Conservation (phyloP, 1,284 basidiomycete species). For the Ganoderma sinense region DNA sequence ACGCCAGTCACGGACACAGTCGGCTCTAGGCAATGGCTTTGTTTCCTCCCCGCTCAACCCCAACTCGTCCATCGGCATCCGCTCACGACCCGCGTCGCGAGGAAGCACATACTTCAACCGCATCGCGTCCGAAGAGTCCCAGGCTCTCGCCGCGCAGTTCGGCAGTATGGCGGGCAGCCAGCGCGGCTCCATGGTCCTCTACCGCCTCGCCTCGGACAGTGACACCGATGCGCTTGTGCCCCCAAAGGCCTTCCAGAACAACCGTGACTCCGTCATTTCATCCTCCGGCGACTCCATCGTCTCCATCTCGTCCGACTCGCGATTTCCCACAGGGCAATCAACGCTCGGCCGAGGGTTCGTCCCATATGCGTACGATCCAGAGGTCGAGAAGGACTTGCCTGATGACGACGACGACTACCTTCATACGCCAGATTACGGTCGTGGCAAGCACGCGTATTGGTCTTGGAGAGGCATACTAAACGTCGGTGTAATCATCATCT, state of each 20-base stretch:
- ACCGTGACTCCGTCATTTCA: constrained; percentile 50
- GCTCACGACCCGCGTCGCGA: constrained; percentile 38
- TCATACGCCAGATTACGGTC: constrained; percentile 53
- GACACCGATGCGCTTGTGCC: constrained; percentile 40
- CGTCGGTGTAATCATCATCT: constrained; percentile 54
- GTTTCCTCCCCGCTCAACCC: constrained; percentile 60
- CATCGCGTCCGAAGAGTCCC: constrained; percentile 53
- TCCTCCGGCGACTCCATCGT: constrained; percentile 58
- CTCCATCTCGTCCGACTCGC: constrained; percentile 64
- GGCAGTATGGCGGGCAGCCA: constrained; percentile 33
- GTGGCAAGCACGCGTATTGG: constrained; percentile 40
- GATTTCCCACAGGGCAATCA: constrained; percentile 61
- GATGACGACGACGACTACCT: constrained; percentile 74
- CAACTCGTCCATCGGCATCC: constrained; percentile 38
- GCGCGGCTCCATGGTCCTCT: constrained; percentile 72
- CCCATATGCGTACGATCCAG: constrained; percentile 74
- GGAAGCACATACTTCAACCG: constrained; percentile 34
- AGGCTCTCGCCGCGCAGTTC: constrained; percentile 45
- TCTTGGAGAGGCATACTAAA: constrained; percentile 55
- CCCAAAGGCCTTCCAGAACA: constrained; percentile 35
- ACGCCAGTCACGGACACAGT: constrained; percentile 39
- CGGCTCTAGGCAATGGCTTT: constrained; percentile 43
- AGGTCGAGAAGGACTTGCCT: constrained; percentile 60
- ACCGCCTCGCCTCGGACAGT: constrained; percentile 61
- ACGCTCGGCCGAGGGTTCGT: constrained; percentile 55